Conservation (phyloP, 768 basidiomycete genomes). For the Lactarius psammicola region DNA sequence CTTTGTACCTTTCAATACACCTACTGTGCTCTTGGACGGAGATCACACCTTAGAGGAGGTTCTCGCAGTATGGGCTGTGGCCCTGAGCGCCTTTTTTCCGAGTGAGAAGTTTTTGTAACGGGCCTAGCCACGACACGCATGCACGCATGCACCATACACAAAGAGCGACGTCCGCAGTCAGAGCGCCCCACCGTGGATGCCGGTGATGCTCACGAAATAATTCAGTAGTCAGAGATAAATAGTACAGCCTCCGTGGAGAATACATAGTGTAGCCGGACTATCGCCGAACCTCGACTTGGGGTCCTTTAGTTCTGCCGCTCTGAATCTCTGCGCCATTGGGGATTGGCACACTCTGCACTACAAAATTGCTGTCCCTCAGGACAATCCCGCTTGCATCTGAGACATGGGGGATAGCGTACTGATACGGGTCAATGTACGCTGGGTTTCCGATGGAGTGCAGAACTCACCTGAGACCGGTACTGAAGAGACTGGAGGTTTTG, state of each 20-base stretch:
- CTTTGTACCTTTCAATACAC: too few relatives aligned
- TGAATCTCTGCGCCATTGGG: not conserved
- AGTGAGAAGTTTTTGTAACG: not conserved
- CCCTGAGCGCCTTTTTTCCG: not conserved
- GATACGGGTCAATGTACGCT: not conserved
- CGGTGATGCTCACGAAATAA: not conserved
- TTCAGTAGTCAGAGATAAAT: not conserved
- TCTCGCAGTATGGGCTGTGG: not conserved
- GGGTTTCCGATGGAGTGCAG: not conserved
- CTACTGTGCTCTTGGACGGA: too few relatives aligned
- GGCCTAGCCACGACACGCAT: not conserved
- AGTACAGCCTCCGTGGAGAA: not conserved
- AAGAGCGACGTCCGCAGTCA: not conserved
- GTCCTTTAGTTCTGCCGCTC: not conserved
- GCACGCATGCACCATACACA: not conserved
- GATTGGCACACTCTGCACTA: not conserved
- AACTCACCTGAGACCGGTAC: not conserved
- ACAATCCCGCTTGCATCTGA: not conserved
- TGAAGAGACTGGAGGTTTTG: not conserved
- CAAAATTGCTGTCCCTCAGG: not conserved
- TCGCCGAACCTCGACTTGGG: not conserved
- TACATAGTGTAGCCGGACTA: not conserved
- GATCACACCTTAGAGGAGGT: not conserved
- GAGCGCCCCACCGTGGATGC: not conserved
- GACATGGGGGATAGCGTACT: not conserved